Conservation (phyloP, 257 asterid species). For the Forsythia suspensa region DNA sequence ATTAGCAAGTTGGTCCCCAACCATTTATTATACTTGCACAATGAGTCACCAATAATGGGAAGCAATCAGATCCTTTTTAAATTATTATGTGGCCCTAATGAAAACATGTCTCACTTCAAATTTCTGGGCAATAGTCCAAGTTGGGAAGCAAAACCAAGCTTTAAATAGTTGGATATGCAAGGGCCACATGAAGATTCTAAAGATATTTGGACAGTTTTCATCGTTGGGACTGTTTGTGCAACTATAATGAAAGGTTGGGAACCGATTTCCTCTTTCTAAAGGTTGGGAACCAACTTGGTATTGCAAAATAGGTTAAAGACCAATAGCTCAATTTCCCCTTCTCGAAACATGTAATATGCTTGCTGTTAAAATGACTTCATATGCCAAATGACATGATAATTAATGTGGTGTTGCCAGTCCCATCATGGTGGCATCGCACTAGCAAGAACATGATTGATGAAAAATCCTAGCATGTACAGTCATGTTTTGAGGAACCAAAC, state of each 20-base stretch:
- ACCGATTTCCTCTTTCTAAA: background rate
- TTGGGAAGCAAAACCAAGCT: background rate
- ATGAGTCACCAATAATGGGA: background rate
- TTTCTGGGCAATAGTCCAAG: background rate
- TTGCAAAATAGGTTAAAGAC: background rate
- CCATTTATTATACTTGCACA: background rate
- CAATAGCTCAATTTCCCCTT: background rate
- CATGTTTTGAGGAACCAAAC: background rate
- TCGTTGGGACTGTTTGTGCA: background rate
- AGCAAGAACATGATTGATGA: background rate
- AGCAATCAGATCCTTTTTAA: background rate
- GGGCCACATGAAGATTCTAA: background rate
- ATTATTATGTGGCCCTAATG: background rate
- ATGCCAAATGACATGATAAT: background rate
- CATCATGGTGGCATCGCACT: background rate
- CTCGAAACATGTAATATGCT: background rate
- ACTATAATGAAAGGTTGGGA: background rate
- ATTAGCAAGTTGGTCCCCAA: background rate
- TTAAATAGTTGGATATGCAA: background rate
- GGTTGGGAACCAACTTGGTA: background rate
- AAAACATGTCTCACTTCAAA: background rate
- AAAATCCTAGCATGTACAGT: background rate
- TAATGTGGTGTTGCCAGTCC: no score
- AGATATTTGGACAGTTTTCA: background rate
- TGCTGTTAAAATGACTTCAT: background rate